Evolutionary conservation across 257 asterid genomes (phyloP), one percentile per base, ranked within the genome.

Genomic region (Cruciata laevipes): DNA sequence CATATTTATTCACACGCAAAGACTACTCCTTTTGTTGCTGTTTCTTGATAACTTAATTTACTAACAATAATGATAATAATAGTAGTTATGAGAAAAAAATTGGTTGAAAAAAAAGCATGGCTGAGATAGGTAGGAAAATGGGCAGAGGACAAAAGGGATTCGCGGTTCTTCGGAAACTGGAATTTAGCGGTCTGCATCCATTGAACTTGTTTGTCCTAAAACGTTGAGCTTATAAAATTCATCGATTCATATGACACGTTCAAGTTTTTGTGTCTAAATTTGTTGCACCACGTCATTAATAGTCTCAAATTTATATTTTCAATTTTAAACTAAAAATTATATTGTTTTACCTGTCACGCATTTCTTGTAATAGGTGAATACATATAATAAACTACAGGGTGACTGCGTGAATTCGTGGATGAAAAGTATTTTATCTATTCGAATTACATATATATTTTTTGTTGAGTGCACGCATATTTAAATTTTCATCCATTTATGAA

Each of bases 111-210:
- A 25, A 61, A 24, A 25, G 57, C 11, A 35, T 32, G 38, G 33
- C 27, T 31, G 33, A 63, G 16, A 18, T 62, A 51, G 68, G 74
- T 52, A 13, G 69, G 20, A 51, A 21, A 37, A 17, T 61, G 63
- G 25, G 61, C 23, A 10, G 2, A 13, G 25, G 32, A 32, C 51
- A 20, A 20, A 2, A 35, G 51, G 35, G 32, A 16, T 49, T 30
- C 6, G 44, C 6, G 44, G 60, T 32, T 35, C 25, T 20, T 21
- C 21, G 32, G 37, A 23, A 53, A 33, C 10, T 1, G 18, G 20
- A 6, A 31, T 20, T 17, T 13, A 52, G 56, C 13, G 30, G 31
- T 64, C 14, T 30, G 35, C 56, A 14, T 11, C 35, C 35, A 21
- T 23, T 21, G 56, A 64, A 5, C 33, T 47, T 67, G 24, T 7